Evolutionary conservation across 495 filamentous ascomycete species (phyloP), one percentile per base, ranked within the genome.

Genomic region (Penicillium parvum): DNA sequence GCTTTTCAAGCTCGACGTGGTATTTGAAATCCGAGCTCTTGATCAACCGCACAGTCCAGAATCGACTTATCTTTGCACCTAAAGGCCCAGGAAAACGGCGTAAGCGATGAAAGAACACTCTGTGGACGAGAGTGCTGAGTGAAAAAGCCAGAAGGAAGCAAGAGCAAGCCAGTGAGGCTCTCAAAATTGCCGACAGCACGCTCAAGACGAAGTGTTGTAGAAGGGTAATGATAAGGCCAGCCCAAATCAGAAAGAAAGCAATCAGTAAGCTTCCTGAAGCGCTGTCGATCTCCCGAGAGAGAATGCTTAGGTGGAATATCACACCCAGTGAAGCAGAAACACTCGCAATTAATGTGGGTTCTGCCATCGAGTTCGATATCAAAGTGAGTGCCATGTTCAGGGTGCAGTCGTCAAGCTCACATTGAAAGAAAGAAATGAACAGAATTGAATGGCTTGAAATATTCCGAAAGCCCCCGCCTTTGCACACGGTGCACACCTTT

Each of bases 81-180:
- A 53, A 43, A 1, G 74, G 71, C 0, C 75, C 76, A 2, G 68
- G 69, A 42, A 76, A 76, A 7, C 44, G 40, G 10, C 65, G 51
- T 3, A 77, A 50, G 1, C 57, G 63, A 53, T 76, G 70, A 38
- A 75, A 71, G 32, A 62, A 67, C 8, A 50, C 12, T 1, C 76
- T 66, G 43, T 77, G 78, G 20, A 69, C 29, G 12, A 64, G 26
- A n/a, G 78, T 70, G 51, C 73, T 78, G 9, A 27, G 18, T 10
- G 8, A 16, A 1, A 53, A 8, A 5, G 16, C 43, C 9, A n/a
- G 20, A 5, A 35, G 9, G 35, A 47, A 47, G n/a, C 7, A 47
- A 22, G 29, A 3, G 16, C 21, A 32, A 7, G 37, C 20, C 4
- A 47, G 32, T 1, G 22, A 47, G 4, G 44, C 16, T 28, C 40